Evolutionary conservation across 2,329 filamentous ascomycete species (phyloP).

Genomic region (Alternaria atra): DNA sequence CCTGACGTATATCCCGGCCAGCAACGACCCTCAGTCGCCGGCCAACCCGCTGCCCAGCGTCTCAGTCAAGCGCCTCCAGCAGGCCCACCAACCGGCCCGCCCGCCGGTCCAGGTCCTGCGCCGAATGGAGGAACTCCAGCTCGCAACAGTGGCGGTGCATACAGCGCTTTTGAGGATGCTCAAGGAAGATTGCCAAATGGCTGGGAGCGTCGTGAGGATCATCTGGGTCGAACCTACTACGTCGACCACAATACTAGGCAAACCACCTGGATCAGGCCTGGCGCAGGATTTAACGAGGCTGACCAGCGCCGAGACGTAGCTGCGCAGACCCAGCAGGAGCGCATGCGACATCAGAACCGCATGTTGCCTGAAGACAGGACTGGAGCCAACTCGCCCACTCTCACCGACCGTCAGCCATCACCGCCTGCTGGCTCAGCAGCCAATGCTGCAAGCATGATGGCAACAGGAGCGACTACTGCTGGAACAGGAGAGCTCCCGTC

Average conservation of each 20-base stretch:
- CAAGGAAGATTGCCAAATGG: constrained; percentile 90
- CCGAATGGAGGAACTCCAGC: constrained; percentile 56
- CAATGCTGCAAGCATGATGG: constrained; percentile 83
- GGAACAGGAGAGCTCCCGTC: constrained; percentile 94
- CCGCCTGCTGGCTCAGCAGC: constrained; percentile 52
- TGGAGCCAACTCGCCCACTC: constrained; percentile 87
- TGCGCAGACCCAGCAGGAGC: constrained; percentile 90
- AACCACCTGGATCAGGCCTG: constrained; percentile 94
- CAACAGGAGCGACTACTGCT: constrained; percentile 91
- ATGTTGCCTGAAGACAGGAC: constrained; percentile 96
- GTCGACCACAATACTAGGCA: constrained; percentile 97
- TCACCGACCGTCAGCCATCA: constrained; percentile 62
- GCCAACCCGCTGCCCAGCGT: constrained; percentile 37
- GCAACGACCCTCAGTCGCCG: constrained; percentile 36
- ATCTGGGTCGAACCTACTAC: constrained; percentile 94
- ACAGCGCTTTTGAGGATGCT: constrained; percentile 96
- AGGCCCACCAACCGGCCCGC: constrained; percentile 57
- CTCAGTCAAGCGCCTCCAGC: constrained; percentile 42
- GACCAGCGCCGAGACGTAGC: constrained; percentile 83
- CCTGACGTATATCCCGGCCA: constrained; percentile 50
- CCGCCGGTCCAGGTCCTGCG: constrained; percentile 30
- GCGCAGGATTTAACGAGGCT: constrained; percentile 77
- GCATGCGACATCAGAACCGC: constrained; percentile 91
- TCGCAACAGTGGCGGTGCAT: constrained; percentile 47
- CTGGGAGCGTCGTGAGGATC: constrained; percentile 96